phyloP scores from a whole-genome alignment of 345 rosid genomes.

The Pugionium dolabratum region DNA sequence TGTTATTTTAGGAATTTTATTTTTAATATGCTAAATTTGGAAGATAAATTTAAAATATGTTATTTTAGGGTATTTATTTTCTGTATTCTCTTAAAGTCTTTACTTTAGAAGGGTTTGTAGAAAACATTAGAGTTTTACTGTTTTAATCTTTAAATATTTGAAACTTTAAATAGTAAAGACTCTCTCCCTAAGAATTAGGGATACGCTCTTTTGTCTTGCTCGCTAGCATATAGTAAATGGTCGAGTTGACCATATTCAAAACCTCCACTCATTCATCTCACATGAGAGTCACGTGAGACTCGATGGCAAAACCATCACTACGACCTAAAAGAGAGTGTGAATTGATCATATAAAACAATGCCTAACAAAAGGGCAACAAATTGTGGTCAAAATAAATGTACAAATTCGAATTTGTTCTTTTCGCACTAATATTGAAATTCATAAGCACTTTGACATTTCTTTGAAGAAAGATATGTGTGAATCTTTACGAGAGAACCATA shows the following conservation, averaged over 20 bases:
- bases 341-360: slow-evolving; percentile 2
- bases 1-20: too few relatives aligned
- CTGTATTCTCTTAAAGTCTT: slow-evolving; percentile 20
- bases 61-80: too few relatives aligned
- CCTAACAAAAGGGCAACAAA: not conserved
- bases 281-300: slow-evolving; percentile 28
- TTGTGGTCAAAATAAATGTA: slow-evolving; percentile 14
- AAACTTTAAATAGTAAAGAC: slow-evolving; percentile 2
- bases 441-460: slow-evolving; percentile 3
- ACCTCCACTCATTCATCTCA: slow-evolving; percentile 6
- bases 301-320: not conserved
- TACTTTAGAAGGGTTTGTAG: slow-evolving; percentile 17
- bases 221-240: not conserved
- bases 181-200: slow-evolving; percentile 1
- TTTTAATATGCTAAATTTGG: too few relatives aligned
- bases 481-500: slow-evolving; percentile 23
- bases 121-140: slow-evolving; percentile 32
- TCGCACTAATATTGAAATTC: not conserved
- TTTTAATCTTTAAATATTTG: slow-evolving; percentile 12
- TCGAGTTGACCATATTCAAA: slow-evolving; percentile 12
- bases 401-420: slow-evolving; percentile 15
- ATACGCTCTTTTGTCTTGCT: slow-evolving; percentile 13
- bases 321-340: slow-evolving; percentile 5
- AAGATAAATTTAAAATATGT: too few relatives aligned
- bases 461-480: slow-evolving; percentile 21